A percentile compares a stretch with the other conserved stretches of the same genome.
Evolutionary conservation across 345 rosid genomes (phyloP).

Genomic region (thale cress (Arabidopsis thaliana)): TAIR10.1 NC_003071.7:13955001-13955500

Average conservation of each 20-base stretch:
- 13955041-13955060: conserved; percentile 66
- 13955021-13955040: conserved; percentile 59
- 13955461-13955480: conserved; percentile 76
- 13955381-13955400: conserved; percentile 76
- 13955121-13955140: conserved; percentile 97
- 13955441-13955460: conserved; percentile 99
- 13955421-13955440: conserved; percentile 81
- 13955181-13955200: conserved; percentile 24
- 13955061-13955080: conserved; percentile 68
- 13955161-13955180: conserved; percentile 94
- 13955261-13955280: conserved; percentile 10
- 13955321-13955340: conserved; percentile 87
- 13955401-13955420: conserved; percentile 66
- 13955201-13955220: neutral
- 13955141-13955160: conserved; percentile 81
- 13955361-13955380: conserved; percentile 73
- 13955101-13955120: conserved; percentile 74
- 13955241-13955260: conserved; percentile 13
- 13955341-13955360: conserved; percentile 65
- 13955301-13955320: conserved; percentile 98
- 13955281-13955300: conserved; percentile 42
- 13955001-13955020: conserved; percentile 51
- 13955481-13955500: conserved; percentile 86
- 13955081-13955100: conserved; percentile 76
- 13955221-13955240: conserved; percentile 11